phyloP scores from a whole-genome alignment of 805 yeast species.

The Kluyveromyces lactis region DNA sequence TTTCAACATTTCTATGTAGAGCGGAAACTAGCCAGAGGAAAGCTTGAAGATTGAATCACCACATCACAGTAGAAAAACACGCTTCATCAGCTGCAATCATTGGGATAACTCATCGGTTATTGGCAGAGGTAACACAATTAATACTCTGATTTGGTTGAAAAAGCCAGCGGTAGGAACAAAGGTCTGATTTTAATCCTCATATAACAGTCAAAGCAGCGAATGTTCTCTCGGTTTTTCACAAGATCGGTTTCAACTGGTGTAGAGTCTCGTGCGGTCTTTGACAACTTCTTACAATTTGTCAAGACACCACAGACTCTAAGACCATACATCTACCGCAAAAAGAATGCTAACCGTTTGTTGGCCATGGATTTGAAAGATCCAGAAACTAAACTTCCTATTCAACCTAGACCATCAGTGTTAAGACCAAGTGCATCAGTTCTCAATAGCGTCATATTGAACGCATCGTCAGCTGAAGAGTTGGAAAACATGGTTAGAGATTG shows the following conservation, averaged over 20 bases:
- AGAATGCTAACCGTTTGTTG: slow-evolving; percentile 31
- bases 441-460: slow-evolving; percentile 17
- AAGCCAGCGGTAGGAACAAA: too few relatives aligned
- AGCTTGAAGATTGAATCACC: too few relatives aligned
- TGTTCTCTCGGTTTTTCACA: slow-evolving; percentile 6
- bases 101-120: too few relatives aligned
- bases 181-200: too few relatives aligned
- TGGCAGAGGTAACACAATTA: too few relatives aligned
- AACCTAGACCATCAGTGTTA: slow-evolving; percentile 27
- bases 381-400: slow-evolving; percentile 24
- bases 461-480: slow-evolving; percentile 16
- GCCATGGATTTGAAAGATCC: slow-evolving; percentile 35
- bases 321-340: slow-evolving; percentile 35
- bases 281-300: slow-evolving; percentile 28
- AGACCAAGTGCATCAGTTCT: slow-evolving; percentile 24
- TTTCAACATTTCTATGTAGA: background rate
- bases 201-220: background rate
- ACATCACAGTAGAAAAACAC: too few relatives aligned
- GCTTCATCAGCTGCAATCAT: too few relatives aligned
- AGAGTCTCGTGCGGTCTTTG: slow-evolving; percentile 22
- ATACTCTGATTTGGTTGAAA: too few relatives aligned
- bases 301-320: slow-evolving; percentile 27
- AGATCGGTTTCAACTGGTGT: slow-evolving; percentile 12
- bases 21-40: too few relatives aligned
- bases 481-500: slow-evolving; percentile 19